Conservation (phyloP, 805 yeast genomes). For the Yarrowia sp. region DNA sequence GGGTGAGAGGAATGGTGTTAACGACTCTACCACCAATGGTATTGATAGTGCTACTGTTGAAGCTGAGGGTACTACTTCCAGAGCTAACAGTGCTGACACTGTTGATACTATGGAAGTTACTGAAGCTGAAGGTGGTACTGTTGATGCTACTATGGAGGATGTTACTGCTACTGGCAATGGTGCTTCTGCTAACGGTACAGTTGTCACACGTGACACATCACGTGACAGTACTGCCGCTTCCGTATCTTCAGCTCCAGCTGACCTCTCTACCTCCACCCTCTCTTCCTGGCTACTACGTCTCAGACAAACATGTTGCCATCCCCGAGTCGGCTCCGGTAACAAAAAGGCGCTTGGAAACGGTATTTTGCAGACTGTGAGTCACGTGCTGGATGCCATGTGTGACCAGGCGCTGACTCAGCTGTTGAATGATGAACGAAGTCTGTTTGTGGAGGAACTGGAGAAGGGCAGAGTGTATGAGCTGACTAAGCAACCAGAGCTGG, state of each 20-base stretch:
- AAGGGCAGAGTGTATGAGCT: slow-evolving; percentile 71
- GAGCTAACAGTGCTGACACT: too few relatives aligned
- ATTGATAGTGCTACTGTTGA: neutral
- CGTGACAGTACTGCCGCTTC: neutral
- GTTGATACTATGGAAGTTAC: too few relatives aligned
- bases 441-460: slow-evolving; percentile 49
- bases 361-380: slow-evolving; percentile 54
- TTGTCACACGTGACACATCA: too few relatives aligned
- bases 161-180: too few relatives aligned
- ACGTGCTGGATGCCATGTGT: slow-evolving; percentile 65
- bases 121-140: too few relatives aligned
- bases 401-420: slow-evolving; percentile 53
- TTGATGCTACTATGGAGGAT: too few relatives aligned
- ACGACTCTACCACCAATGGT: too few relatives aligned
- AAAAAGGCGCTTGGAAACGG: slow-evolving; percentile 37
- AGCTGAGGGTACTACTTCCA: too few relatives aligned
- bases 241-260: neutral
- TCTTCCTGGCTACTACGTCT: slow-evolving; percentile 66
- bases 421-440: slow-evolving; percentile 48
- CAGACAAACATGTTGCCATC: slow-evolving; percentile 82
- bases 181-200: neutral
- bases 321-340: slow-evolving; percentile 41
- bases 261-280: slow-evolving; percentile 31
- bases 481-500: slow-evolving; percentile 49
- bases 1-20: neutral